phyloP scores from a whole-genome alignment of 1,139 yeast species.

The Sugiyamaella castrensis region DNA sequence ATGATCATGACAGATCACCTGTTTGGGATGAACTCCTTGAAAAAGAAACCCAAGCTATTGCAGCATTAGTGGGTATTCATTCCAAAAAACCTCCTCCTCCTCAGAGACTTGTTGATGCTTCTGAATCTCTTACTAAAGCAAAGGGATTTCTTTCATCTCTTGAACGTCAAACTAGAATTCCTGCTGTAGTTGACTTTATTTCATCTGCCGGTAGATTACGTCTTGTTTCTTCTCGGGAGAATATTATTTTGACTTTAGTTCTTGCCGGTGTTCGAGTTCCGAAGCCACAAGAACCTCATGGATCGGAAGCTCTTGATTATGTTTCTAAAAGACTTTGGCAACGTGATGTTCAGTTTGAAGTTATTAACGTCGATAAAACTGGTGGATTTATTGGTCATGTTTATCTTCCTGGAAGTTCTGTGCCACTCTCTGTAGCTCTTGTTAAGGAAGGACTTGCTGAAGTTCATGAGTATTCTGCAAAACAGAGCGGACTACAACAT shows the following conservation, averaged over 20 bases:
- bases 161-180: conserved; percentile 60
- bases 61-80: conserved; percentile 59
- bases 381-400: conserved; percentile 81
- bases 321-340: conserved; percentile 60
- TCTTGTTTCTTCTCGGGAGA: conserved; percentile 68
- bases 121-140: conserved; percentile 69
- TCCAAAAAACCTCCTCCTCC: conserved; percentile 52
- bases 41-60: conserved; percentile 60
- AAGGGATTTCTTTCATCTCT: conserved; percentile 70
- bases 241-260: conserved; percentile 63
- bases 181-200: conserved; percentile 71
- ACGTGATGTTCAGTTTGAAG: conserved; percentile 67
- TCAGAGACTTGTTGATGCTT: conserved; percentile 72
- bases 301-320: conserved; percentile 55
- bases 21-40: conserved; percentile 78
- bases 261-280: conserved; percentile 65
- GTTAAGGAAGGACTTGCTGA: conserved; percentile 63
- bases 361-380: conserved; percentile 67
- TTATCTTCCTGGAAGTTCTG: conserved; percentile 49
- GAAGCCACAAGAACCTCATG: conserved; percentile 43
- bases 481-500: conserved; percentile 52
- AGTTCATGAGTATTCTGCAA: conserved; percentile 63
- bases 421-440: conserved; percentile 62
- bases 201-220: conserved; percentile 66
- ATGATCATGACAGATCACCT: conserved; percentile 63